phyloP scores from a whole-genome alignment of 179 eudicot genomes.

The Beta lomatogona region DNA sequence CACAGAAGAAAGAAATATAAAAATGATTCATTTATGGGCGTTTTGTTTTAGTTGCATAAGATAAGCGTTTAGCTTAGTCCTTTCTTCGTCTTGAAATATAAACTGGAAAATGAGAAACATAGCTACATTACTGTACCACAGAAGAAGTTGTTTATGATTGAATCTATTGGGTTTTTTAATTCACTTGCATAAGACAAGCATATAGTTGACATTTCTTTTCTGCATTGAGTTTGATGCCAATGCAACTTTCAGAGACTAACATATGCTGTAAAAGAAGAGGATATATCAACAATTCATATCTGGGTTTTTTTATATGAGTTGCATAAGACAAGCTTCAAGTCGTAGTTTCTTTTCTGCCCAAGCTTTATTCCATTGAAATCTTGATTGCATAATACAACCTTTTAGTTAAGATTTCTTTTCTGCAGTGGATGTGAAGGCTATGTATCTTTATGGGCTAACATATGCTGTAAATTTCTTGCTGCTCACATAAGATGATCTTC shows the following conservation, averaged over 20 bases:
- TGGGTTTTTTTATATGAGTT: too few relatives aligned
- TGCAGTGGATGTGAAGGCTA: not conserved
- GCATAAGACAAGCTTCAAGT: not conserved
- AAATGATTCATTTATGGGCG: too few relatives aligned
- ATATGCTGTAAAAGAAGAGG: not conserved
- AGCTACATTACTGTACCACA: not conserved
- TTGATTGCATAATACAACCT: not conserved
- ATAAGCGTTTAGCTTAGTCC: too few relatives aligned
- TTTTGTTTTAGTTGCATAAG: too few relatives aligned
- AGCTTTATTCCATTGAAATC: not conserved
- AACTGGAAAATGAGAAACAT: not conserved
- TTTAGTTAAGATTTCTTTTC: constrained; percentile 1
- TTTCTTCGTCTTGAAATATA: too few relatives aligned
- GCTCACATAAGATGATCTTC: not conserved
- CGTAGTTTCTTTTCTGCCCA: not conserved
- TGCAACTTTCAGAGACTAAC: not conserved
- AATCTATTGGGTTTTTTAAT: not conserved
- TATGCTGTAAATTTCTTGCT: constrained; percentile 1
- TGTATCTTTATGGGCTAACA: not conserved
- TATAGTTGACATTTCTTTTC: not conserved
- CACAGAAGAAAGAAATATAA: too few relatives aligned
- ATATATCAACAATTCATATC: not conserved
- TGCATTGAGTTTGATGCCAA: not conserved
- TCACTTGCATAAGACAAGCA: not conserved
- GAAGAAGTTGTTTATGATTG: not conserved